phyloP scores from a whole-genome alignment of 2,329 filamentous ascomycete genomes.

The Parastagonospora nodorum region DNA sequence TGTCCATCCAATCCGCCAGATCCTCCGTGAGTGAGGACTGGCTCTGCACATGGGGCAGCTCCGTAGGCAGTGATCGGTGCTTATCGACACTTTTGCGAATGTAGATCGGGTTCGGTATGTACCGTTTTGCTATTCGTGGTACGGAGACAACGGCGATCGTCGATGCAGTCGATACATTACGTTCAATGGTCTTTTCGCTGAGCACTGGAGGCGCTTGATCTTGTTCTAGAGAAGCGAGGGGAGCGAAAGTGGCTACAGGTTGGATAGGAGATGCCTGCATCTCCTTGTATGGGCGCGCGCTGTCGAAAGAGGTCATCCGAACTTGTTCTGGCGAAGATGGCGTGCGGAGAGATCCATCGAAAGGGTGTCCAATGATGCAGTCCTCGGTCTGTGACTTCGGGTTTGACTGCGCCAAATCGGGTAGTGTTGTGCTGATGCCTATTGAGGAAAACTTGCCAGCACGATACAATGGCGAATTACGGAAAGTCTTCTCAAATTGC shows the following conservation, averaged over 20 bases:
- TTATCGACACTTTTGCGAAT: constrained; percentile 17
- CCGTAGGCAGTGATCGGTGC: constrained; percentile 21
- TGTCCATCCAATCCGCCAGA: constrained; percentile 25
- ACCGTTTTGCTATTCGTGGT: constrained; percentile 20
- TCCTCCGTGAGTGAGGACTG: constrained; percentile 31
- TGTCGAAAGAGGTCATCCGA: no score
- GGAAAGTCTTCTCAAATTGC: background rate
- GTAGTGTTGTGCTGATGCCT: no score
- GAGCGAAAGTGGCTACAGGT: no score
- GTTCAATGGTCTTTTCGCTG: constrained; percentile 18
- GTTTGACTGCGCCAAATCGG: no score
- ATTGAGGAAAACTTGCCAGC: background rate
- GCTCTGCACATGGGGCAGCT: constrained; percentile 22
- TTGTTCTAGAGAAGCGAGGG: constrained; percentile 1
- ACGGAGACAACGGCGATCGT: constrained; percentile 15
- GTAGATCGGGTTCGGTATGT: constrained; percentile 20
- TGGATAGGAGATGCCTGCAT: no score
- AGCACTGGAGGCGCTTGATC: constrained; percentile 10
- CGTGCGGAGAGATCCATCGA: no score
- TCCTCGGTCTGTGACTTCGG: no score
- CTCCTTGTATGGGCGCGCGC: no score
- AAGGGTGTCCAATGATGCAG: no score
- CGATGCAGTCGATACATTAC: constrained; percentile 22
- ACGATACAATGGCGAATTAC: background rate
- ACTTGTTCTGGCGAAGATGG: no score